Conservation (phyloP, 1,139 yeast genomes). For the Pichia sp. region DNA sequence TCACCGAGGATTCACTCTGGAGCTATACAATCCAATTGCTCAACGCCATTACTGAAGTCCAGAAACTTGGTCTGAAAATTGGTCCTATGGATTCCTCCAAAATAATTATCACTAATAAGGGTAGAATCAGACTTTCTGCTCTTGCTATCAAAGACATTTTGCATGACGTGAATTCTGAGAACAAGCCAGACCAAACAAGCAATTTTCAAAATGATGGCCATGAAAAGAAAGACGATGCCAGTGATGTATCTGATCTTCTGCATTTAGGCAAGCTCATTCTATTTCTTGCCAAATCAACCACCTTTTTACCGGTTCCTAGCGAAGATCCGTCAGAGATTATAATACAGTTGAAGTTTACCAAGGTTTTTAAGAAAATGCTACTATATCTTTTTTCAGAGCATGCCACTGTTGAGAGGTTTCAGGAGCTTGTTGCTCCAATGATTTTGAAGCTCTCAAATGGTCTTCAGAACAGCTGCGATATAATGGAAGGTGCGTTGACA, state of each 20-base stretch:
- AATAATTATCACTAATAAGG: slow-evolving; percentile 63
- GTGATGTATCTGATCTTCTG: slow-evolving; percentile 41
- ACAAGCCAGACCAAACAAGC: slow-evolving; percentile 3
- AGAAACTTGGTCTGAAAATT: slow-evolving; percentile 54
- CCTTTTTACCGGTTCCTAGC: slow-evolving; percentile 28
- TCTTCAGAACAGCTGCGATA: slow-evolving; percentile 53
- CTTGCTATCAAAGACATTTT: slow-evolving; percentile 70
- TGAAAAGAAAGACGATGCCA: neutral
- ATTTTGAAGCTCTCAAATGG: slow-evolving; percentile 44
- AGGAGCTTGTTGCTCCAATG: slow-evolving; percentile 30
- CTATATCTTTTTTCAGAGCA: slow-evolving; percentile 28
- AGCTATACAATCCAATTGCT: slow-evolving; percentile 64
- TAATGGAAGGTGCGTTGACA: slow-evolving; percentile 56
- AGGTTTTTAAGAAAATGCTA: slow-evolving; percentile 29
- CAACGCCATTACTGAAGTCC: slow-evolving; percentile 59
- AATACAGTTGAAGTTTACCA: slow-evolving; percentile 26
- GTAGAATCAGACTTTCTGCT: slow-evolving; percentile 63
- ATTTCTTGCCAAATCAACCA: slow-evolving; percentile 43
- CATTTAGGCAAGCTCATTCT: slow-evolving; percentile 53
- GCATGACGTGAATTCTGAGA: slow-evolving; percentile 22
- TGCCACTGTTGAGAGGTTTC: slow-evolving; percentile 24
- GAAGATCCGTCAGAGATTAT: slow-evolving; percentile 21
- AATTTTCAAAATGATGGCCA: slow-evolving; percentile 27
- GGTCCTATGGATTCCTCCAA: slow-evolving; percentile 58
- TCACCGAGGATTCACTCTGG: slow-evolving; percentile 72